Evolutionary conservation across 805 yeast genomes (phyloP).

Genomic region (Sugiyamaella floridensis): DNA sequence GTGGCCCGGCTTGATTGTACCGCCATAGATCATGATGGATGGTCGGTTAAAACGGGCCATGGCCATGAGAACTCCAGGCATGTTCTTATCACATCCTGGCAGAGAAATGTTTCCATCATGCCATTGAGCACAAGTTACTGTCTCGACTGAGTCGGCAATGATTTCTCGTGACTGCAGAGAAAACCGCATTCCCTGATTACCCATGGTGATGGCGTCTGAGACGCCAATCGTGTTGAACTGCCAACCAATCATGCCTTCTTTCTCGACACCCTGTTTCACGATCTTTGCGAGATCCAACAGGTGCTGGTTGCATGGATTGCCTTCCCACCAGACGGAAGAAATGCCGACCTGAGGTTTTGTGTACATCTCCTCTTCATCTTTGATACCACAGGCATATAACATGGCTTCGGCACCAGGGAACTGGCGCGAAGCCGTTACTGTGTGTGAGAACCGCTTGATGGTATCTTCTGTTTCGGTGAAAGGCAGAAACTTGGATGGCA

Average conservation of each 20-base stretch:
- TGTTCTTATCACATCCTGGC: conserved; percentile 89
- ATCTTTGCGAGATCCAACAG: conserved; percentile 75
- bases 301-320: conserved; percentile 97
- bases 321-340: conserved; percentile 97
- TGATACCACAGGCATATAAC: conserved; percentile 91
- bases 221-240: conserved; percentile 96
- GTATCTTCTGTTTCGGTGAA: not conserved
- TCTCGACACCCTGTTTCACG: conserved; percentile 70
- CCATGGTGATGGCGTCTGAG: conserved; percentile 95
- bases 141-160: conserved; percentile 94
- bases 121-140: conserved; percentile 90
- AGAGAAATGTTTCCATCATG: conserved; percentile 91
- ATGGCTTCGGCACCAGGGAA: conserved; percentile 47
- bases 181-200: conserved; percentile 93
- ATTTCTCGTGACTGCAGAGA: conserved; percentile 92
- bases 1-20: conserved; percentile 81
- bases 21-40: conserved; percentile 82
- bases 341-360: conserved; percentile 87
- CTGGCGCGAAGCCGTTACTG: conserved; percentile 10
- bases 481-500: conserved; percentile 2
- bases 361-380: conserved; percentile 46
- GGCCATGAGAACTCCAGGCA: conserved; percentile 88
- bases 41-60: conserved; percentile 89
- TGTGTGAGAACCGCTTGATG: conserved; percentile 10
- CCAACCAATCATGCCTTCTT: conserved; percentile 88